Base-by-base conservation (phyloP, 768 basidiomycete species). In the Lactarius evosmus region DNA sequence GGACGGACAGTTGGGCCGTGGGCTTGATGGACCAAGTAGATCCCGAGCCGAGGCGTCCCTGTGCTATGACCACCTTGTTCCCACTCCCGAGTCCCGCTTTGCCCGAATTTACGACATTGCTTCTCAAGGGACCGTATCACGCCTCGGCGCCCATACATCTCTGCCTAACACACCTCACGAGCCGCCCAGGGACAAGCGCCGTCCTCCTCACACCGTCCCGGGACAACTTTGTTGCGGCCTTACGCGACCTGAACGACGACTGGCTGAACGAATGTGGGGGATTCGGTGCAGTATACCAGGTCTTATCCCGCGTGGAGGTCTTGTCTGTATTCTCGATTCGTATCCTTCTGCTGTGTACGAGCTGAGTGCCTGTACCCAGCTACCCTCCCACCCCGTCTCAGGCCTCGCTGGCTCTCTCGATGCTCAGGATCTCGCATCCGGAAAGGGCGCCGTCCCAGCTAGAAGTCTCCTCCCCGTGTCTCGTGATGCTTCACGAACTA, bases 71-170 rank as follows among this genome's bases (percentile, higher is more conserved):
- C 7, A 61, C 55, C 7, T 25, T 84, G 17, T 82, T 82, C 50
- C 76, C 81, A 36, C 70, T 70, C 7, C 72, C 77, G 54, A 76
- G 76, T 3, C 80, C 82, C 19, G 52, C 70, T 8, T 73, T 89
- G n/a, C 88, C 89, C 4, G 68, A 67, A 1, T 89, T 84, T 74
- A 74, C 72, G 19, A 79, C 83, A 5, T 72, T 91, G n/a, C 76
- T 92, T 14, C 74, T 92, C 34, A 78, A 82, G 29, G 91, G 91
- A 0, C 63, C 76, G 0, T 88, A 85, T 70, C 85, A 83, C 56
- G 74, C 86, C 22, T 86, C 91, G 4, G 86, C 88, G 6, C 88
- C 88, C 4, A 75, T 93, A 54, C 85, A 89, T 66, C 77, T 91
- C 38, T 79, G 82, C 41, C 72, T 89, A 32, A 87, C 88, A 0